phyloP scores from a whole-genome alignment of 495 filamentous ascomycete genomes.

The Annulohypoxylon moriforme region DNA sequence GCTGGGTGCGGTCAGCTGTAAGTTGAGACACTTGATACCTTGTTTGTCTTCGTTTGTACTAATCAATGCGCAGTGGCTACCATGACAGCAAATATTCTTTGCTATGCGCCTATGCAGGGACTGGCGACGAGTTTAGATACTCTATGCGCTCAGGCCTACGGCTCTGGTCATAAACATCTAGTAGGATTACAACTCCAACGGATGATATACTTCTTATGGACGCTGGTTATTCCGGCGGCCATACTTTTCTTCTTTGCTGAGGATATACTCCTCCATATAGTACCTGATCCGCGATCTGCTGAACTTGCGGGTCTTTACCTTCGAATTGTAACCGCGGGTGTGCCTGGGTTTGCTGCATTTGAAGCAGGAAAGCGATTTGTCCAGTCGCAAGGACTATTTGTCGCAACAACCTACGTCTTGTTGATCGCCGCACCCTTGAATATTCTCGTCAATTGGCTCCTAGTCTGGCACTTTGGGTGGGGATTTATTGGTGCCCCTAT shows the following conservation, averaged over 20 bases:
- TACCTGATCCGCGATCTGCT: slow-evolving; percentile 71
- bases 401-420: slow-evolving; percentile 73
- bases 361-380: slow-evolving; percentile 78
- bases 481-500: slow-evolving; percentile 88
- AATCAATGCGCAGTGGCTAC: slow-evolving; percentile 60
- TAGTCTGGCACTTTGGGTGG: slow-evolving; percentile 77
- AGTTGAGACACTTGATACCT: slow-evolving; percentile 16
- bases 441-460: slow-evolving; percentile 72
- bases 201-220: slow-evolving; percentile 74
- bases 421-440: slow-evolving; percentile 75
- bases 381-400: slow-evolving; percentile 77
- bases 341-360: slow-evolving; percentile 75
- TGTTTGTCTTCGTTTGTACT: not conserved
- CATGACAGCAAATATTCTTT: slow-evolving; percentile 80
- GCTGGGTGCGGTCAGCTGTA: slow-evolving; percentile 70
- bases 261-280: slow-evolving; percentile 65
- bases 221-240: slow-evolving; percentile 71
- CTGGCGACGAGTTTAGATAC: slow-evolving; percentile 78
- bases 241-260: slow-evolving; percentile 68
- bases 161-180: slow-evolving; percentile 72
- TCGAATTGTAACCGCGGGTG: slow-evolving; percentile 70
- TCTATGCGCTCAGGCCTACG: slow-evolving; percentile 79
- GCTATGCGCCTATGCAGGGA: slow-evolving; percentile 77
- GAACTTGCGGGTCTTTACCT: slow-evolving; percentile 75
- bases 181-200: slow-evolving; percentile 78